A percentile compares a stretch with the other conserved stretches of the same genome.
phyloP scores from a whole-genome alignment of 78 protist genomes.

The Dictyostelium capitatum region DNA sequence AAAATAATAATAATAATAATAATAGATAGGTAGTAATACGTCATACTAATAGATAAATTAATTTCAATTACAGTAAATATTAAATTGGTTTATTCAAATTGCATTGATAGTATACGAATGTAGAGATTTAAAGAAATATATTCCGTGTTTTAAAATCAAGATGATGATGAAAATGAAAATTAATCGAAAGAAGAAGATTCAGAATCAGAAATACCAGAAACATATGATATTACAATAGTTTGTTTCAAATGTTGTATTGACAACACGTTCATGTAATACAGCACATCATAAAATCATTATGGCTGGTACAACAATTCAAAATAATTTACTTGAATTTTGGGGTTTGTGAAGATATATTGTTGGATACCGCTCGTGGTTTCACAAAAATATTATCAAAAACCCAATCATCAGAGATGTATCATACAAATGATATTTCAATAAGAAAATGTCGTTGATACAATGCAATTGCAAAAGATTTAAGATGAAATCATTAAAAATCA shows the following conservation, averaged over 20 bases:
- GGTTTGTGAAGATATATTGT: constrained; percentile 57
- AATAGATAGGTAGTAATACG: no score
- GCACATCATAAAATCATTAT: constrained; percentile 78
- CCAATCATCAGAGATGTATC: constrained; percentile 56
- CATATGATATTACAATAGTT: constrained; percentile 88
- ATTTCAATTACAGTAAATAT: no score
- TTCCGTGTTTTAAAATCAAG: no score
- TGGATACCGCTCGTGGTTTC: constrained; percentile 73
- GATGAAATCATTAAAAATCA: constrained; percentile 32
- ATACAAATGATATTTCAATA: constrained; percentile 6
- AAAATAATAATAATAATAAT: no score
- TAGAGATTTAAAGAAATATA: no score
- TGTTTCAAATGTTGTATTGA: constrained; percentile 28
- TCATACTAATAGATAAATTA: no score
- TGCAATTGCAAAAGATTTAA: constrained; percentile 70
- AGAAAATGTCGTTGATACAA: constrained; percentile 36
- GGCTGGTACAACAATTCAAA: constrained; percentile 93
- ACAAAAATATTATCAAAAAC: neutral
- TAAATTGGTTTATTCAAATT: no score
- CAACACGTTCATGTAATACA: neutral
- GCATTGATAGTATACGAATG: no score
- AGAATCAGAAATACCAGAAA: neutral
- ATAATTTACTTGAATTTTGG: constrained; percentile 91
- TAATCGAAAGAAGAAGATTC: neutral
- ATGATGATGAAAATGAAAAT: no score